These are phyloP conservation scores for Cryomyces antarcticus DNA, from an alignment of 495 filamentous ascomycete species.

Conservation along the genomic window DNA sequence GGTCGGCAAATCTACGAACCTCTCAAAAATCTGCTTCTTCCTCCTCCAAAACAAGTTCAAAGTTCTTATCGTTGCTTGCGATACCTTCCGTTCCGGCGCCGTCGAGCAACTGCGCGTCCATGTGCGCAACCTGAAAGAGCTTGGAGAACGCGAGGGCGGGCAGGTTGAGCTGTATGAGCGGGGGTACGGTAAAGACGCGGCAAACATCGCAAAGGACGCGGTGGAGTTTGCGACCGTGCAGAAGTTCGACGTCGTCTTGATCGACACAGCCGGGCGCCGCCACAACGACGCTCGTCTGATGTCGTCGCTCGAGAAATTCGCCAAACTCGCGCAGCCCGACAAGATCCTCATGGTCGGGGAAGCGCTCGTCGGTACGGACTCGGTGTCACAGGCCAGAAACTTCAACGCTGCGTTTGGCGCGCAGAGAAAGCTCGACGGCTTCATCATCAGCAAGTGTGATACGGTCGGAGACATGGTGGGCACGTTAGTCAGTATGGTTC, in stretches of 20 bases:
- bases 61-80: constrained; percentile 86
- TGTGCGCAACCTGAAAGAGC: constrained; percentile 71
- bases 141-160: constrained; percentile 62
- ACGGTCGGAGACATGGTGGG: constrained; percentile 98
- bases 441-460: constrained; percentile 96
- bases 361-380: constrained; percentile 85
- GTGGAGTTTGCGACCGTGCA: constrained; percentile 55
- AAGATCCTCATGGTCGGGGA: constrained; percentile 99
- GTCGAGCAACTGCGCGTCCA: constrained; percentile 95
- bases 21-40: constrained; percentile 95
- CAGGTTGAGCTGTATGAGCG: constrained; percentile 82
- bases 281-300: constrained; percentile 93
- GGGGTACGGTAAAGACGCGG: constrained; percentile 94
- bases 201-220: constrained; percentile 84
- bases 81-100: constrained; percentile 93
- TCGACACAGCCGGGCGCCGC: constrained; percentile 84
- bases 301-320: constrained; percentile 91
- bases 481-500: constrained; percentile 89
- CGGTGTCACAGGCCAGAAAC: constrained; percentile 82
- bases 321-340: constrained; percentile 82
- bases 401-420: constrained; percentile 85
- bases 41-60: constrained; percentile 89
- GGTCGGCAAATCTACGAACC: constrained; percentile 90
- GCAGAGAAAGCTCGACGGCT: constrained; percentile 66
- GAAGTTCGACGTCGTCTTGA: constrained; percentile 80